Base-by-base conservation (phyloP, 2,329 filamentous ascomycete genomes). In the Xylaria arbuscula region DNA sequence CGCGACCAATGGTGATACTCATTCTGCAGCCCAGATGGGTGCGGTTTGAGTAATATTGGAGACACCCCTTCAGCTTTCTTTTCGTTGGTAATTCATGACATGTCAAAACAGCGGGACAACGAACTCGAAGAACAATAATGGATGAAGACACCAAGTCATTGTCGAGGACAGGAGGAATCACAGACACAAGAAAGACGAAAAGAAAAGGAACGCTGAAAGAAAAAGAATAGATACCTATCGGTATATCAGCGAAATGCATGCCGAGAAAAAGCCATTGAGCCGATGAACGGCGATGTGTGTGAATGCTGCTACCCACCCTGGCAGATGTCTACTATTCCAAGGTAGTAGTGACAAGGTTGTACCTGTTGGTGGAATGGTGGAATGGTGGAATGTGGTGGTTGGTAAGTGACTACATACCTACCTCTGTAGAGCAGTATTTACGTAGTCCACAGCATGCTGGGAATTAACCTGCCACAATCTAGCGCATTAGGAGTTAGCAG, bases 221-320 rank as follows among this genome's bases (percentile, higher is more conserved):
- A 57, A 28, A 6, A 55, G 1, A 50, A 50, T 22, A 19, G 32
- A 42, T 17, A n/a, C 13, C 13, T 17, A 45, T 19, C 48, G 10
- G 9, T 5, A 47, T 48, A 50, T 50, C 32, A 34, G 51, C 42
- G 34, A 62, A 42, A 62, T 62, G 58, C 42, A 58, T 17, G 58
- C 64, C 36, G 64, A 62, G 53, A 53, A 61, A 57, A 57, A 45
- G 40, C 40, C 38, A 59, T 50, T 55, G 10, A 28, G 36, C 63
- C 56, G 57, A 51, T 61, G 38, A 28, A 48, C 36, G 48, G 54
- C 36, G 34, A 55, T n/a, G 22, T 28, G 42, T 56, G 11, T 4
- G 19, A 13, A 32, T 38, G 28, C 28, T 28, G 28, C 28, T 28
- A n/a, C 17, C 15, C 8, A 45, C 40, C 40, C 40, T 45, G 40